A percentile compares a stretch with the other conserved stretches of the same genome.
Conservation (phyloP, 73 alveolate species). For the Paramecium sonneborni region DNA sequence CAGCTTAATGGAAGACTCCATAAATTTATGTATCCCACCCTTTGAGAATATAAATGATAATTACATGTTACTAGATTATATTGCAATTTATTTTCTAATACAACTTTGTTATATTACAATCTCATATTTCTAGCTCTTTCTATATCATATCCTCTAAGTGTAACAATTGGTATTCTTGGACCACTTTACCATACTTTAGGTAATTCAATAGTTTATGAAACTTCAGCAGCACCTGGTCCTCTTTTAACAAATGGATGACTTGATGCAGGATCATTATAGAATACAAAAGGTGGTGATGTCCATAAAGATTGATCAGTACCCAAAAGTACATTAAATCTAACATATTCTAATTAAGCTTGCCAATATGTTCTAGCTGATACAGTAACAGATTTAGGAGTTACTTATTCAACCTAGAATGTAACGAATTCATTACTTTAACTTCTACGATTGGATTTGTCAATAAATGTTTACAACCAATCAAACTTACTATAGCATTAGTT, state of each 20-base stretch:
- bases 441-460: constrained; percentile 28
- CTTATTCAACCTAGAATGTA: not conserved
- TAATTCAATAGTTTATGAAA: not conserved
- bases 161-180: not conserved
- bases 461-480: not conserved
- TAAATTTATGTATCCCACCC: constrained; percentile 21
- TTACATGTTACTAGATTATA: not conserved
- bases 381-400: not conserved
- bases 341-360: constrained; percentile 12
- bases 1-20: constrained; percentile 32
- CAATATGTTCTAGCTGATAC: constrained; percentile 34
- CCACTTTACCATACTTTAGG: not conserved
- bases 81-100: not conserved
- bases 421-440: not conserved
- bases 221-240: constrained; percentile 46
- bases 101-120: not conserved
- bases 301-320: not conserved
- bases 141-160: constrained; percentile 11
- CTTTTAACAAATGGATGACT: constrained; percentile 18
- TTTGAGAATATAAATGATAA: not conserved
- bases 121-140: constrained; percentile 44
- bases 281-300: not conserved
- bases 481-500: not conserved
- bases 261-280: constrained; percentile 6
- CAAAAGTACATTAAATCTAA: not conserved